A percentile compares a stretch with the other conserved stretches of the same genome.
phyloP scores from a whole-genome alignment of 805 yeast genomes.

The Candida gorgasii region DNA sequence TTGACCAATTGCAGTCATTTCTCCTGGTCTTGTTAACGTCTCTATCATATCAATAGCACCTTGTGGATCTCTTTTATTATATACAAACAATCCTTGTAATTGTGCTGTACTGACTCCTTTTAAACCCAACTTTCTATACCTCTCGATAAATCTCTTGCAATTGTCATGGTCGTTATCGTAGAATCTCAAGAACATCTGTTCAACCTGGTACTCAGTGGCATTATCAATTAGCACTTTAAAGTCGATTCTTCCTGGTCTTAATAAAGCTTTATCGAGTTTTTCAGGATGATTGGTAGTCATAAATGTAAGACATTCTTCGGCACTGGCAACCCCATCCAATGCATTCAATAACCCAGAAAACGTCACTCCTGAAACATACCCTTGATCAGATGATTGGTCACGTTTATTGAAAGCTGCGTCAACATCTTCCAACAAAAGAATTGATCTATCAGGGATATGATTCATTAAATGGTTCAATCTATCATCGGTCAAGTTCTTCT shows the following conservation, averaged over 20 bases:
- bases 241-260: constrained; percentile 95
- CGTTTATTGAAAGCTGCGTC: constrained; percentile 94
- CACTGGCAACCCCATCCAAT: constrained; percentile 94
- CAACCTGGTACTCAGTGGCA: constrained; percentile 81
- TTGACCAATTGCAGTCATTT: background rate
- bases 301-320: constrained; percentile 93
- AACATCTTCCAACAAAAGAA: constrained; percentile 84
- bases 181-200: constrained; percentile 83
- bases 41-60: constrained; percentile 70
- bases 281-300: constrained; percentile 99
- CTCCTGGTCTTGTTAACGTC: constrained; percentile 27
- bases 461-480: constrained; percentile 93
- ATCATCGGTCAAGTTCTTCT: constrained; percentile 90
- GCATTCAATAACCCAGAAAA: constrained; percentile 94
- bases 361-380: constrained; percentile 86
- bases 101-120: constrained; percentile 81
- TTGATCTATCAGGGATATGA: constrained; percentile 87
- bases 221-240: constrained; percentile 78
- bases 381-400: constrained; percentile 71
- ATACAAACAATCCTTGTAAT: constrained; percentile 91
- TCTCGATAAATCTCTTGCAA: constrained; percentile 52
- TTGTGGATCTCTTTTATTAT: constrained; percentile 80
- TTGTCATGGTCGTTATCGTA: constrained; percentile 62
- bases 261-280: constrained; percentile 83
- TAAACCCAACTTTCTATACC: constrained; percentile 47